phyloP scores from a whole-genome alignment of 148 eudicot genomes.

The Chenopodium quinoa region DNA sequence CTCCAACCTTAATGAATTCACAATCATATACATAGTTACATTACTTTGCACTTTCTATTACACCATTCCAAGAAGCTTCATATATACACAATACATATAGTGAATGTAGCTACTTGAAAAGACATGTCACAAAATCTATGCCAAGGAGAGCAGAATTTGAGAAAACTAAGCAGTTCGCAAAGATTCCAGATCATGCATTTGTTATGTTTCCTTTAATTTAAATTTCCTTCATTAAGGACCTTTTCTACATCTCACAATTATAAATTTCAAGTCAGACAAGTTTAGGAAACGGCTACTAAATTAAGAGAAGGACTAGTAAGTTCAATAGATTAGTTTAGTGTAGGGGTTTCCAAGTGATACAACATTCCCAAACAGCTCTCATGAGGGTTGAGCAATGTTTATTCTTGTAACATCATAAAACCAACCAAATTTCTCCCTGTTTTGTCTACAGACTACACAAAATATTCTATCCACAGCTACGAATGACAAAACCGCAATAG shows the following conservation, averaged over 20 bases:
- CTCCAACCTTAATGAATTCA: background rate
- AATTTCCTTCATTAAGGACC: background rate
- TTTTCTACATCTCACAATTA: background rate
- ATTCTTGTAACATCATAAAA: background rate
- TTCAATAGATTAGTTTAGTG: background rate
- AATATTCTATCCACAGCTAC: background rate
- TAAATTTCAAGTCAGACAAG: too few species aligned
- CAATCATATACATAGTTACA: background rate
- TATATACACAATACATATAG: background rate
- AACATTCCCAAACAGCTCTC: background rate
- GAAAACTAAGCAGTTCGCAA: background rate
- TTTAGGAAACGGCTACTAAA: too few species aligned
- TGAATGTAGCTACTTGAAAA: background rate
- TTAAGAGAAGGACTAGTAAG: background rate
- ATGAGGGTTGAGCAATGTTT: background rate
- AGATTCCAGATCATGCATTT: background rate
- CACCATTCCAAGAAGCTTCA: background rate
- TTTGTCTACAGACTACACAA: background rate
- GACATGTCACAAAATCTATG: background rate
- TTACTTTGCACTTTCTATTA: background rate
- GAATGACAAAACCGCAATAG: too few species aligned
- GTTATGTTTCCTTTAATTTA: background rate
- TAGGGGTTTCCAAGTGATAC: background rate
- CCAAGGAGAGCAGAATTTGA: background rate
- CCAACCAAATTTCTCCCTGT: background rate